Evolutionary conservation across 176 grass and related monocot genomes (phyloP).

Genomic region (Aegilops sharonensis): DNA sequence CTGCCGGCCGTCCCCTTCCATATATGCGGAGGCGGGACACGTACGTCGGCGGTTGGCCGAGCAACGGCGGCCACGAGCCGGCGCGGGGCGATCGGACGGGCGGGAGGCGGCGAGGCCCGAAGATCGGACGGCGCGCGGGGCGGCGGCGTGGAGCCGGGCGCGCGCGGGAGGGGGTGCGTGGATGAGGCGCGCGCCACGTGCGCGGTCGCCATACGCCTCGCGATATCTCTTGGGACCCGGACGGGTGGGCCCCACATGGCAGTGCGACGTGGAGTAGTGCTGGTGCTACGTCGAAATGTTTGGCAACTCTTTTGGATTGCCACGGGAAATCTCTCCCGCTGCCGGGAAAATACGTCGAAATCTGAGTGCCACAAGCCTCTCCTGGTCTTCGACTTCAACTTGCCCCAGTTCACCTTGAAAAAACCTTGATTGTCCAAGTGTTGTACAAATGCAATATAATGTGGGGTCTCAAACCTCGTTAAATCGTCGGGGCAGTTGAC

Average conservation of each 20-base stretch:
- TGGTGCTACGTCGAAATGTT: neutral
- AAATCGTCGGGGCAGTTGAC: too few relatives aligned
- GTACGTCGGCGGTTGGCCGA: slow-evolving; percentile 26
- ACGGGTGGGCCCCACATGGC: neutral
- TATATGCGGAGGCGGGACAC: slow-evolving; percentile 29
- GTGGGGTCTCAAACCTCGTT: too few relatives aligned
- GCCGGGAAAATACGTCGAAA: neutral
- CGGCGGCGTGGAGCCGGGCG: slow-evolving; percentile 28
- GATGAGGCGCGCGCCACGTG: slow-evolving; percentile 71
- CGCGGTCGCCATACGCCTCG: slow-evolving; percentile 44
- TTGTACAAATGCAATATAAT: too few relatives aligned
- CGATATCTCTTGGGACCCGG: slow-evolving; percentile 48
- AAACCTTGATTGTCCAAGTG: too few relatives aligned
- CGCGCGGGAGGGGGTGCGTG: slow-evolving; percentile 45
- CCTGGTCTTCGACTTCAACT: neutral
- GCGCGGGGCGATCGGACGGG: slow-evolving; percentile 30
- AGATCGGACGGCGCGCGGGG: slow-evolving; percentile 24
- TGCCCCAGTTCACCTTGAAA: neutral
- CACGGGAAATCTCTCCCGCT: neutral
- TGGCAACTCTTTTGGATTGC: neutral
- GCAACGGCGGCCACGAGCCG: slow-evolving; percentile 18
- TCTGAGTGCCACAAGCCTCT: neutral
- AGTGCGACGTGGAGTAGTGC: neutral
- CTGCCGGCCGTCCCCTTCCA: neutral
- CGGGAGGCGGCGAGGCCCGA: neutral